A percentile compares a stretch with the other conserved stretches of the same genome.
These are phyloP conservation scores for Centella asiatica DNA, from an alignment of 129 eudicot species.

Conservation along the genomic window DNA sequence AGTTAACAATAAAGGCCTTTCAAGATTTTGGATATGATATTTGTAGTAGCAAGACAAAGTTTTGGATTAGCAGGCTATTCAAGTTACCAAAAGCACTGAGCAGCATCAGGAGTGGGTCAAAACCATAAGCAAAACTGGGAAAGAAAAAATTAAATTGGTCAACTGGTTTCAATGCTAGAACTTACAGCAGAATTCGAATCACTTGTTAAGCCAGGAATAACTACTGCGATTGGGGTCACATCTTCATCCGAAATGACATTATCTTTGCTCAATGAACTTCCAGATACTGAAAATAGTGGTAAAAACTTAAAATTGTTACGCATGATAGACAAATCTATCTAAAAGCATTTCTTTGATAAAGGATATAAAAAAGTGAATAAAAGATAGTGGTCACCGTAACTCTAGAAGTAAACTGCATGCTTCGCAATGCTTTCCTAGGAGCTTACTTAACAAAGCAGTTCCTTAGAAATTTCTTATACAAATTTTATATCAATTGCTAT, in stretches of 20 bases:
- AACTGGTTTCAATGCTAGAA: slow-evolving; percentile 11
- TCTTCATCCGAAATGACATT: slow-evolving; percentile 36
- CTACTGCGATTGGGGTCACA: slow-evolving; percentile 56
- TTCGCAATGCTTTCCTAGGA: no score
- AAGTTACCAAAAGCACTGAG: slow-evolving; percentile 5
- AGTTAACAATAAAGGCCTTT: neutral
- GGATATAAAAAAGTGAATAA: no score
- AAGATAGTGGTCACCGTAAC: no score
- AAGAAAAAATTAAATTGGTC: neutral
- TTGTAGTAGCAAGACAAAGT: neutral
- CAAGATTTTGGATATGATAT: neutral
- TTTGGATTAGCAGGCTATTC: neutral
- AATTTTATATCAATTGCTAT: no score
- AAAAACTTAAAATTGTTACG: no score
- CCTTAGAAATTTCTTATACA: no score
- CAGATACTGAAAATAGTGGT: slow-evolving; percentile 43
- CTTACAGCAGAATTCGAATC: slow-evolving; percentile 91
- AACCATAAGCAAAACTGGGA: neutral
- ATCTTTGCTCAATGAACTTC: slow-evolving; percentile 23
- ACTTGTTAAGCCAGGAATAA: slow-evolving; percentile 88
- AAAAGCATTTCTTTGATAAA: no score
- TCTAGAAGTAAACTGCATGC: no score
- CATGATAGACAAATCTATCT: no score
- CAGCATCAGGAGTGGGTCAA: slow-evolving; percentile 9
- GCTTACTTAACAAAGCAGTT: no score